Conservation (phyloP, 306 rosid species). For the Mimosa pudica region DNA sequence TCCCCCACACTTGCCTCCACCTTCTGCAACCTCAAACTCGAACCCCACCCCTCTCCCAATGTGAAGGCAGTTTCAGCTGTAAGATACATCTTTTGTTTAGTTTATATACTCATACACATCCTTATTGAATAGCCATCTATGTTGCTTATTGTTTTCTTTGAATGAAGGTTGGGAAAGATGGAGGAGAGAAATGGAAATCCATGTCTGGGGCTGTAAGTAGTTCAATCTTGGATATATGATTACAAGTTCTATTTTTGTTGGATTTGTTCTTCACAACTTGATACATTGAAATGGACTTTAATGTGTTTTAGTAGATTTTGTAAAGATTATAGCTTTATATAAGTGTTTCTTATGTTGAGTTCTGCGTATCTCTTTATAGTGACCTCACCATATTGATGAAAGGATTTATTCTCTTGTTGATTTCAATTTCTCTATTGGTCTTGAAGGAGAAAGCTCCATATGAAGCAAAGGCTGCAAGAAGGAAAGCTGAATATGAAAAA, state of each 20-base stretch:
- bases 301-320: background rate
- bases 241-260: background rate
- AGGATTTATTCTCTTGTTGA: slow-evolving; percentile 17
- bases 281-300: background rate
- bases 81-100: slow-evolving; percentile 34
- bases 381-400: background rate
- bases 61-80: slow-evolving; percentile 86
- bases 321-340: background rate
- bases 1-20: too few relatives aligned
- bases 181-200: slow-evolving; percentile 93
- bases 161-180: slow-evolving; percentile 94
- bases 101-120: background rate
- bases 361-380: background rate
- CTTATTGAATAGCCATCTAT: slow-evolving; percentile 9
- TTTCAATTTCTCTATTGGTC: slow-evolving; percentile 25
- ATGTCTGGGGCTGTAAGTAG: slow-evolving; percentile 63
- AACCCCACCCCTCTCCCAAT: too few relatives aligned
- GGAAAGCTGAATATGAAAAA: slow-evolving; percentile 74
- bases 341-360: background rate
- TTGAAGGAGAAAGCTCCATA: slow-evolving; percentile 85
- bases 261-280: slow-evolving; percentile 6
- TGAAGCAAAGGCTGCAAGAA: slow-evolving; percentile 84
- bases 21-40: too few relatives aligned
- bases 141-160: slow-evolving; percentile 7
- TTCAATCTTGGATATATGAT: slow-evolving; percentile 15